A percentile compares a stretch with the other conserved stretches of the same genome.
These are phyloP conservation scores for Bassia scoparia DNA, from an alignment of 148 eudicot species.

Conservation along the genomic window DNA sequence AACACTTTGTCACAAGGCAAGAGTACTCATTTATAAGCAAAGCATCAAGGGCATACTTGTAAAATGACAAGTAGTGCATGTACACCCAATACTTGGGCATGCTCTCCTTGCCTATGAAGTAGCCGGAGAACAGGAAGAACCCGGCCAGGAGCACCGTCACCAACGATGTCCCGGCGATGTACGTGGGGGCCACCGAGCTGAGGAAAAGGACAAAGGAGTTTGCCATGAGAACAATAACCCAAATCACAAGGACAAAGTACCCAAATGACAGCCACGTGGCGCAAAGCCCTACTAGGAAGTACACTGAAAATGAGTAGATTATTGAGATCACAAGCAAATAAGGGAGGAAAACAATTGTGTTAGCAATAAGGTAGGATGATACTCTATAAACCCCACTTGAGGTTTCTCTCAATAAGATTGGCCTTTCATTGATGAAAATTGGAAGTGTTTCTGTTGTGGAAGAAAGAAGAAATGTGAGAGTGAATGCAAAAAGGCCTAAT, in stretches of 20 bases:
- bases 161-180: slow-evolving; percentile 77
- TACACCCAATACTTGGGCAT: slow-evolving; percentile 81
- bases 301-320: slow-evolving; percentile 63
- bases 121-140: slow-evolving; percentile 87
- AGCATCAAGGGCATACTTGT: slow-evolving; percentile 87
- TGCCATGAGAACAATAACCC: slow-evolving; percentile 72
- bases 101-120: slow-evolving; percentile 68
- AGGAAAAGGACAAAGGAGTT: slow-evolving; percentile 84
- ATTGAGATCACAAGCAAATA: slow-evolving; percentile 59
- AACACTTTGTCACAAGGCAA: slow-evolving; percentile 55
- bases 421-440: slow-evolving; percentile 84
- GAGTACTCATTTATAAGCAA: slow-evolving; percentile 83
- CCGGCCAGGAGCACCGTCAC: slow-evolving; percentile 66
- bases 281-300: slow-evolving; percentile 80
- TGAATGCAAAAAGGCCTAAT: slow-evolving; percentile 86
- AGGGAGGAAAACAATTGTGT: slow-evolving; percentile 79
- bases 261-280: slow-evolving; percentile 65
- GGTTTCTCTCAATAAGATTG: slow-evolving; percentile 80
- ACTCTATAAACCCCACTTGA: slow-evolving; percentile 85
- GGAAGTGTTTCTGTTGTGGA: slow-evolving; percentile 93
- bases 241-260: slow-evolving; percentile 69
- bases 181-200: slow-evolving; percentile 84
- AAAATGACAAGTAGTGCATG: slow-evolving; percentile 88
- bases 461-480: slow-evolving; percentile 83
- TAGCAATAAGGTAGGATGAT: slow-evolving; percentile 74